These are phyloP conservation scores for Pleoardoris graminearum DNA, from an alignment of 2,329 filamentous ascomycete genomes.

Conservation along the genomic window DNA sequence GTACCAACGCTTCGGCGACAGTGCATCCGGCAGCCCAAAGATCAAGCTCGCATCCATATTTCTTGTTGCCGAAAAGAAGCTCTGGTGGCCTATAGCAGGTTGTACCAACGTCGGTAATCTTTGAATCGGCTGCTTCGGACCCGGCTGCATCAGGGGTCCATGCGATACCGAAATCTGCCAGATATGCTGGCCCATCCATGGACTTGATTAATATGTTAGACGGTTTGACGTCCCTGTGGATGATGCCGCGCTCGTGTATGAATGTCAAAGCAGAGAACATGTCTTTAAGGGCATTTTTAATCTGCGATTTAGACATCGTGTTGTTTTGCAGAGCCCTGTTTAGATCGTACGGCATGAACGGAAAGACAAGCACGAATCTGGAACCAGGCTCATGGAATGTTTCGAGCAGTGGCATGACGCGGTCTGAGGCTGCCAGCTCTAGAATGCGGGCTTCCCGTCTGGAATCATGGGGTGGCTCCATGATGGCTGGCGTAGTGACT, in stretches of 20 bases:
- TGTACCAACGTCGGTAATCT: constrained; percentile 92
- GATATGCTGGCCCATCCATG: constrained; percentile 69
- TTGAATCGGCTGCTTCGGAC: constrained; percentile 67
- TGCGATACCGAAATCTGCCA: constrained; percentile 91
- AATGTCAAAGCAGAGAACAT: constrained; percentile 71
- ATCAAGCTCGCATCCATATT: constrained; percentile 74
- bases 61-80: constrained; percentile 78
- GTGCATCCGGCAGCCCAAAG: constrained; percentile 89
- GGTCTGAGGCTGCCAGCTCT: constrained; percentile 57
- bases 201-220: constrained; percentile 79
- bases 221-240: constrained; percentile 94
- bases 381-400: constrained; percentile 71
- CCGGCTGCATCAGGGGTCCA: constrained; percentile 67
- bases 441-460: constrained; percentile 79
- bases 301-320: constrained; percentile 47
- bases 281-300: constrained; percentile 61
- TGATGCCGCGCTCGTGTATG: constrained; percentile 74
- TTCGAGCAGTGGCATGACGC: constrained; percentile 70
- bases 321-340: constrained; percentile 63
- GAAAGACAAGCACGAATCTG: constrained; percentile 79
- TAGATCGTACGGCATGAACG: constrained; percentile 77
- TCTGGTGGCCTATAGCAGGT: constrained; percentile 90
- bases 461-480: constrained; percentile 81
- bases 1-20: constrained; percentile 71
- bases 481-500: constrained; percentile 74